Evolutionary conservation across 139 green algal genomes (phyloP), one percentile per base, ranked within the genome.

Genomic region (Chlamydomonas sp.): DNA sequence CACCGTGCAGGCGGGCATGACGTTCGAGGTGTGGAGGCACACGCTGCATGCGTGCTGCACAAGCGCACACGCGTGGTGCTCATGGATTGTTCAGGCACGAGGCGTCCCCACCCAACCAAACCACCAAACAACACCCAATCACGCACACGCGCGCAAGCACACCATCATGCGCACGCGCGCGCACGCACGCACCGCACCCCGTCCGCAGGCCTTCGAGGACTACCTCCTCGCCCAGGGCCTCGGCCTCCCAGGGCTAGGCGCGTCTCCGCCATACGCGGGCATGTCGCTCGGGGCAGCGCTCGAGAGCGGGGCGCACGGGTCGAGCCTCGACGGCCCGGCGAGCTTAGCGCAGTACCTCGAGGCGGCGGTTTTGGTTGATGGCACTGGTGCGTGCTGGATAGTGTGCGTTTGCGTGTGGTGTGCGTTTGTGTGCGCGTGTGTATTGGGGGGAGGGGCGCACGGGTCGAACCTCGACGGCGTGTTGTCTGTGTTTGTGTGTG

Each of bases 1-100:
- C 6, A 81, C 75, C 3, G 58, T 77, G 0, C 75, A 81, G 59
- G 59, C 75, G 1, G 75, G 75, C 31, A 77, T 81, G 2, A 77
- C 71, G 1, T 77, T 81, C 47, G 70, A 77, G 70, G 75, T 81
- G 39, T 1, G 65, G 13, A n/a, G 5, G 26, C n/a, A n/a, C n/a
- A n/a, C n/a, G n/a, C n/a, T n/a, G n/a, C n/a, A n/a, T n/a, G n/a
- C n/a, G n/a, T n/a, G n/a, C n/a, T n/a, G n/a, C n/a, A n/a, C n/a
- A n/a, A n/a, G n/a, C n/a, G n/a, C n/a, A n/a, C n/a, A n/a, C n/a
- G n/a, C n/a, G n/a, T n/a, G n/a, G n/a, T n/a, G n/a, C n/a, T n/a
- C n/a, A n/a, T n/a, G n/a, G n/a, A n/a, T n/a, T n/a, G n/a, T n/a
- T n/a, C n/a, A n/a, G n/a, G n/a, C n/a, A n/a, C n/a, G n/a, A n/a